Percentiles rank a stretch among this genome's conserved stretches.
Conservation (phyloP, 192 early-diverging fungal species). For the Backusella westeae region DNA sequence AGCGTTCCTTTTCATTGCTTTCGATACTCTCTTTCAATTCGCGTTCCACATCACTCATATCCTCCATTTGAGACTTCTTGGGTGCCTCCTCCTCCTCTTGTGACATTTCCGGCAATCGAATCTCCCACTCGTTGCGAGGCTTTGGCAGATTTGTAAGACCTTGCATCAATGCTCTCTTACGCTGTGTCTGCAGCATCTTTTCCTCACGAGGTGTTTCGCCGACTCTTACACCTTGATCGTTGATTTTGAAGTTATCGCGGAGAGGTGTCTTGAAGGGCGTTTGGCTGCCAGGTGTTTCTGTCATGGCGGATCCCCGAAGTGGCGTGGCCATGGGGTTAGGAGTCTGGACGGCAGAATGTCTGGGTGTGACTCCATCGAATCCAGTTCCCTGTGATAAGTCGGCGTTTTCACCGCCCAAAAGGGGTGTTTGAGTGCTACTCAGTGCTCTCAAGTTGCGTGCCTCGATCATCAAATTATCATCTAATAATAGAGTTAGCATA, state of each 20-base stretch:
- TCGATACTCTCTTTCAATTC: slow-evolving; percentile 48
- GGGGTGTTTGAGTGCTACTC: slow-evolving; percentile 75
- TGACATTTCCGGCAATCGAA: slow-evolving; percentile 74
- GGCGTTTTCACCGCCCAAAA: slow-evolving; percentile 74
- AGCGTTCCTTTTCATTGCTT: slow-evolving; percentile 45
- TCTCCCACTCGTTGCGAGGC: slow-evolving; percentile 92
- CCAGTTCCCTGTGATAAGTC: slow-evolving; percentile 49
- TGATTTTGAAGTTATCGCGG: slow-evolving; percentile 64
- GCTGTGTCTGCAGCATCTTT: slow-evolving; percentile 48
- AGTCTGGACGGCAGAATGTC: slow-evolving; percentile 54
- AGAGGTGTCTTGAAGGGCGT: slow-evolving; percentile 59
- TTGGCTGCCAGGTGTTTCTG: slow-evolving; percentile 35
- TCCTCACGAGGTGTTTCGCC: slow-evolving; percentile 73
- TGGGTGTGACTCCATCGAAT: slow-evolving; percentile 63
- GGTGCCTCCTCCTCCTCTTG: slow-evolving; percentile 34
- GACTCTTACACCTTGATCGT: slow-evolving; percentile 36
- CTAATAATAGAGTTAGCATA: slow-evolving; percentile 1
- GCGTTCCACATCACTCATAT: slow-evolving; percentile 70
- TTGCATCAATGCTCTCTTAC: slow-evolving; percentile 70
- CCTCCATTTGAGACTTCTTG: slow-evolving; percentile 27
- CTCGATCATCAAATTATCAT: slow-evolving; percentile 72
- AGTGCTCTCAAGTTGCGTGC: slow-evolving; percentile 82
- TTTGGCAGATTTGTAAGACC: slow-evolving; percentile 73
- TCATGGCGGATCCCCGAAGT: slow-evolving; percentile 12
- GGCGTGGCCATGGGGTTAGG: slow-evolving; percentile 77